A percentile compares a stretch with the other conserved stretches of the same genome.
Evolutionary conservation across 192 early-diverging fungal species (phyloP).

Genomic region (Coemansia sp.): DNA sequence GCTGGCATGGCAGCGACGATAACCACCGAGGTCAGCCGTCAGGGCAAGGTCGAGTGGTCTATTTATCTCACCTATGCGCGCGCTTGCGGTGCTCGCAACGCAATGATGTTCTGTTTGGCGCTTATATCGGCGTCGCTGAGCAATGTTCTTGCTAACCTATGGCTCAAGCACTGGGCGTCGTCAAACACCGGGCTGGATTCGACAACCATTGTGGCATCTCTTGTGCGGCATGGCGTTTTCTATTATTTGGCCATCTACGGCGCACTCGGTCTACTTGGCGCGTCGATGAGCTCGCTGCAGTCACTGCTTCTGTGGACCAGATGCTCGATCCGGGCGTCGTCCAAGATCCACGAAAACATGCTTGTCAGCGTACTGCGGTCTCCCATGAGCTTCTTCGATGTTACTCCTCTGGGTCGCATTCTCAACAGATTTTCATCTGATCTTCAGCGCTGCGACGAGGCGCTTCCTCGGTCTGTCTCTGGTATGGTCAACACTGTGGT

Average conservation of each 20-base stretch:
- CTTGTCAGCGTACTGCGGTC: conserved; percentile 68
- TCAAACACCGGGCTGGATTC: conserved; percentile 51
- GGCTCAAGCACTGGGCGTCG: conserved; percentile 75
- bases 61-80: conserved; percentile 82
- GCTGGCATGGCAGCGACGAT: conserved; percentile 30
- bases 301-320: conserved; percentile 79
- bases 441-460: conserved; percentile 60
- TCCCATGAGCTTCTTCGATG: conserved; percentile 77
- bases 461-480: conserved; percentile 60
- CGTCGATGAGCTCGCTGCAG: conserved; percentile 72
- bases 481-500: conserved; percentile 62
- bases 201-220: not conserved
- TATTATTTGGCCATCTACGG: conserved; percentile 80
- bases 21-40: conserved; percentile 75
- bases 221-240: conserved; percentile 55
- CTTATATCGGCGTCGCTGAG: conserved; percentile 48
- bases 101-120: conserved; percentile 58
- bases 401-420: conserved; percentile 74
- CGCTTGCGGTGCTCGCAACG: conserved; percentile 65
- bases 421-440: conserved; percentile 77
- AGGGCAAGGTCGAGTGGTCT: conserved; percentile 77
- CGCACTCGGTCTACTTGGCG: conserved; percentile 69
- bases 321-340: conserved; percentile 72
- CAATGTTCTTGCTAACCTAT: conserved; percentile 64
- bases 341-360: conserved; percentile 42